Evolutionary conservation across 1,139 yeast genomes (phyloP).

Genomic region (Hemisphaericaspora lyxosophila): DNA sequence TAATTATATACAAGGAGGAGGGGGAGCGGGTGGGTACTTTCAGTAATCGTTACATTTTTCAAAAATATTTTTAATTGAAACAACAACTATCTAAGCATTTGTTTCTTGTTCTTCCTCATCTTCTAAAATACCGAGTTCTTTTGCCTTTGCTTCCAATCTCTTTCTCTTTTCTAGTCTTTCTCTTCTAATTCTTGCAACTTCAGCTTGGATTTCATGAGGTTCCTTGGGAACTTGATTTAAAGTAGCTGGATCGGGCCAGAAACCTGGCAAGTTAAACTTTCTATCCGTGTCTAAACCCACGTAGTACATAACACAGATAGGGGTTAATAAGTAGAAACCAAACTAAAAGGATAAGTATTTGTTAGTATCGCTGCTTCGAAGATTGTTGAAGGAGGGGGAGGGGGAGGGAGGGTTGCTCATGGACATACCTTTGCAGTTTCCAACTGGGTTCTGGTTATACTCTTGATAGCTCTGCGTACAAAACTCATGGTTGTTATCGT

Average conservation of each 20-base stretch:
- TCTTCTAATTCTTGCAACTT: conserved; percentile 78
- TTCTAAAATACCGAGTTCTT: conserved; percentile 59
- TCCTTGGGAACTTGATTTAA: conserved; percentile 90
- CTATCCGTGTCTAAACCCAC: conserved; percentile 88
- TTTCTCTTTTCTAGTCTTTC: conserved; percentile 73
- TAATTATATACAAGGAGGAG: conserved; percentile 2
- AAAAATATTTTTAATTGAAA: too few species aligned
- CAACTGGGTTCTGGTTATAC: conserved; percentile 56
- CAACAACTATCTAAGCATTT: conserved; percentile 1
- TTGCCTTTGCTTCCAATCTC: conserved; percentile 71
- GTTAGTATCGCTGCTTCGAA: conserved; percentile 21
- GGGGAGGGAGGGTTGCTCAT: neutral
- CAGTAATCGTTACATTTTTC: too few species aligned
- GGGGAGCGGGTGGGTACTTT: neutral
- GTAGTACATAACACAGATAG: conserved; percentile 86
- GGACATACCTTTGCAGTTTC: conserved; percentile 65
- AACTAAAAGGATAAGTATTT: conserved; percentile 42
- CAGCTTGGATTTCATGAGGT: conserved; percentile 88
- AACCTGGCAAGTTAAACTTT: conserved; percentile 89
- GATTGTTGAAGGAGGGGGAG: too few species aligned
- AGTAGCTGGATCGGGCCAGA: conserved; percentile 96
- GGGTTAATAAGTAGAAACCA: conserved; percentile 82
- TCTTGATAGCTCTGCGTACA: conserved; percentile 29
- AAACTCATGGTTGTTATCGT: conserved; percentile 6
- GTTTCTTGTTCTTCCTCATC: conserved; percentile 21